Evolutionary conservation across 2,329 filamentous ascomycete species (phyloP).

Genomic region (Penicillium digitatum): DNA sequence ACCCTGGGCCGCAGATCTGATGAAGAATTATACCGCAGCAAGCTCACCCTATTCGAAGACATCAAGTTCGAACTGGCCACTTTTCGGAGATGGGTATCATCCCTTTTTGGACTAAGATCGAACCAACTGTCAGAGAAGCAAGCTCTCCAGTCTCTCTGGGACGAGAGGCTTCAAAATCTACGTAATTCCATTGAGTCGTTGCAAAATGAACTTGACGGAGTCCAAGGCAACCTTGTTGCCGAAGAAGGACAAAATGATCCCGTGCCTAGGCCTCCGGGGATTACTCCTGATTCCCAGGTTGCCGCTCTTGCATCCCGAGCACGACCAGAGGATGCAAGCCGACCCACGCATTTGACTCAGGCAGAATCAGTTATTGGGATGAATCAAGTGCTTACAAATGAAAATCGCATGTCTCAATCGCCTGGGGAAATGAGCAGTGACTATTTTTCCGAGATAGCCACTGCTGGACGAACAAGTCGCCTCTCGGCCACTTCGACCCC

Average conservation of each 20-base stretch:
- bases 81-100: slow-evolving; percentile 33
- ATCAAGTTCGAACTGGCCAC: slow-evolving; percentile 35
- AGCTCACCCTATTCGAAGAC: slow-evolving; percentile 37
- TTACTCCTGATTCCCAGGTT: slow-evolving; percentile 14
- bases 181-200: slow-evolving; percentile 31
- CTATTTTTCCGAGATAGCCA: slow-evolving; percentile 29
- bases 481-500: slow-evolving; percentile 13
- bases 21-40: slow-evolving; percentile 38
- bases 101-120: slow-evolving; percentile 28
- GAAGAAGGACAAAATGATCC: slow-evolving; percentile 14
- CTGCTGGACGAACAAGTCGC: slow-evolving; percentile 23
- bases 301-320: slow-evolving; percentile 9
- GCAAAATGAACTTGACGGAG: slow-evolving; percentile 27
- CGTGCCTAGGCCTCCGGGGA: slow-evolving; percentile 15
- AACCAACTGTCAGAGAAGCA: slow-evolving; percentile 14
- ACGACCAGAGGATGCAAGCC: slow-evolving; percentile 10
- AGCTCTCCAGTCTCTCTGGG: slow-evolving; percentile 13
- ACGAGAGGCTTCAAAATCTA: slow-evolving; percentile 29
- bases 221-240: slow-evolving; percentile 7
- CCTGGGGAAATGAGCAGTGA: slow-evolving; percentile 37
- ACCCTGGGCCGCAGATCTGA: slow-evolving; percentile 39
- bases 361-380: slow-evolving; percentile 6
- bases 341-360: slow-evolving; percentile 8
- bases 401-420: slow-evolving; percentile 38
- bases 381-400: slow-evolving; percentile 29